Base-by-base conservation (phyloP, 768 basidiomycete genomes). In the Hygrophorus russula region DNA sequence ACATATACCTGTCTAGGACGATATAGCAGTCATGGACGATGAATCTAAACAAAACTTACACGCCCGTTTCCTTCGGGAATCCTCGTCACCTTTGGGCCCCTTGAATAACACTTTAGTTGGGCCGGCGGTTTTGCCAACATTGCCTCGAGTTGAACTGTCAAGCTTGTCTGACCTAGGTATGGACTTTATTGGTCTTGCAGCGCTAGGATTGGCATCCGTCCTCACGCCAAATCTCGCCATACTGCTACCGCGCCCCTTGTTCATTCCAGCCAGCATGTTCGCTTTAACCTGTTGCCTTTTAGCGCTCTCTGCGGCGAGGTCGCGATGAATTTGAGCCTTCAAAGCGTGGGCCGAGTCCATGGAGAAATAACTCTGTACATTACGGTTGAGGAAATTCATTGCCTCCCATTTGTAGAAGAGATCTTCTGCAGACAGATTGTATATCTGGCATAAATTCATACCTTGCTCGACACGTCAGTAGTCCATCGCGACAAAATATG, bases 1-100 rank as follows among this genome's bases (percentile, higher is more conserved):
- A 91, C 92, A 94, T 93, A 59, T 97, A 98, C 20, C 86, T 76
- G 70, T 82, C 84, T 88, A 51, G 18, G 30, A 31, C 18, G 10
- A 41, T 18, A 34, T 5, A 31, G 19, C 18, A 18, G 0, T 37
- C 9, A 43, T 19, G 38, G 12, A 28, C 36, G 19, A 36, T 4
- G 11, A 10, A 2, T 7, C 24, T 34, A 18, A 39, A 12, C 15
- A 5, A 10, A 36, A 62, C 79, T 68, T 56, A 85, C 84, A 84
- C 29, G 69, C 66, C 28, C 79, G 71, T 44, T 61, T 65, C 46
- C 67, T 73, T 33, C 54, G 62, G 0, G 66, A 57, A n/a, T 59
- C 53, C 10, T 48, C 43, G 48, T 68, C 65, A 28, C 43, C 60
- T 32, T 56, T 56, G 9, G 69, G 70, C 9, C 70, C 73, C 42